phyloP scores from a whole-genome alignment of 116 monocot genomes.

The Trichopus zeylanicus region DNA sequence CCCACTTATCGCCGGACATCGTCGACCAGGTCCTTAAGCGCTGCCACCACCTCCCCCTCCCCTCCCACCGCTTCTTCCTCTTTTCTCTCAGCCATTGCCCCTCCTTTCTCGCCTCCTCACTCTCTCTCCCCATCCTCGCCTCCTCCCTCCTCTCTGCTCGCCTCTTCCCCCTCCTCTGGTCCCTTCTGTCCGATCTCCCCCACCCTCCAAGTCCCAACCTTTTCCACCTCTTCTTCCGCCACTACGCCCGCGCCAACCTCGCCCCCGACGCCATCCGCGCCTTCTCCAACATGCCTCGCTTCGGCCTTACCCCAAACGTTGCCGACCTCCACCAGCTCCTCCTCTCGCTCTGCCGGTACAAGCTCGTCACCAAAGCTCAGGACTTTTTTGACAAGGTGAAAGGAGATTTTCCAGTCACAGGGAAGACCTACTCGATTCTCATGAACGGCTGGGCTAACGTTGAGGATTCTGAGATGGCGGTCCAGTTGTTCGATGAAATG shows the following conservation, averaged over 20 bases:
- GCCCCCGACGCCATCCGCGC: constrained; percentile 38
- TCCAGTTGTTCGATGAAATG: constrained; percentile 56
- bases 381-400: constrained; percentile 23
- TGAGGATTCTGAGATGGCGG: constrained; percentile 10
- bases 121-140: constrained; percentile 33
- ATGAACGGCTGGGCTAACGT: constrained; percentile 26
- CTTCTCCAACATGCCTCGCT: constrained; percentile 35
- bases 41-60: constrained; percentile 34
- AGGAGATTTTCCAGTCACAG: constrained; percentile 10
- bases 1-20: constrained; percentile 16
- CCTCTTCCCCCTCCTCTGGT: constrained; percentile 62
- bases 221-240: constrained; percentile 60
- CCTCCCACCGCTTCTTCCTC: constrained; percentile 58
- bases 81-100: constrained; percentile 27
- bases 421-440: constrained; percentile 39
- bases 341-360: constrained; percentile 28
- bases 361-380: constrained; percentile 24
- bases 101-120: constrained; percentile 16
- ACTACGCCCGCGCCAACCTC: constrained; percentile 49
- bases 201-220: constrained; percentile 6
- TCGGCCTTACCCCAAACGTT: constrained; percentile 21
- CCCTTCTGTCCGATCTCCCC: constrained; percentile 36
- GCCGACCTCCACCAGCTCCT: constrained; percentile 42
- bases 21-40: constrained; percentile 46
- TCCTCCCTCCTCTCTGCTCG: constrained; percentile 31